Conservation (phyloP, 2,329 filamentous ascomycete species). For the Calonectria crousiana region DNA sequence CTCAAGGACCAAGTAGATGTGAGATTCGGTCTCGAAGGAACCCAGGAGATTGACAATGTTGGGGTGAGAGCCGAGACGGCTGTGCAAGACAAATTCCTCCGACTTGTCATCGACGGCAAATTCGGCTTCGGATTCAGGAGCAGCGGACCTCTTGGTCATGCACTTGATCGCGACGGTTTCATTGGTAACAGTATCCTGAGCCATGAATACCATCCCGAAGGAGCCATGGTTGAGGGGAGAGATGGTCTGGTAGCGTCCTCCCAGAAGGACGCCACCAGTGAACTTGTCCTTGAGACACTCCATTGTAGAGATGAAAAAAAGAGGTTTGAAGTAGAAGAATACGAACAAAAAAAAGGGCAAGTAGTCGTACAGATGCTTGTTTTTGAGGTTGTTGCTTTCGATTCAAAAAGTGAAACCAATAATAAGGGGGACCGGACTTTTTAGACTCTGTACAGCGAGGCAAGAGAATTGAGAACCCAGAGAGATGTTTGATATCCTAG, state of each 20-base stretch:
- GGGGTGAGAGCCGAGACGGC: constrained; percentile 80
- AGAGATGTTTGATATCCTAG: constrained; percentile 35
- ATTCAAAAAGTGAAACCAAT: constrained; percentile 9
- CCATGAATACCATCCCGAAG: constrained; percentile 98
- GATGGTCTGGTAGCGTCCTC: constrained; percentile 90
- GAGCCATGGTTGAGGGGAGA: constrained; percentile 98
- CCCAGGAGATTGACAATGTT: constrained; percentile 95
- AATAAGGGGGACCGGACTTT: constrained; percentile 17
- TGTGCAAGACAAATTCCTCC: constrained; percentile 84
- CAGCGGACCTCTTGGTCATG: constrained; percentile 83
- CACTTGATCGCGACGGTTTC: constrained; percentile 96
- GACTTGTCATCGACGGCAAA: constrained; percentile 85
- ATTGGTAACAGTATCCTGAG: constrained; percentile 81
- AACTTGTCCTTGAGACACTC: constrained; percentile 90
- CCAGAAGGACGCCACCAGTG: constrained; percentile 81
- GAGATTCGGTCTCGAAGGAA: constrained; percentile 91
- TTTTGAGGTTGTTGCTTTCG: constrained; percentile 35
- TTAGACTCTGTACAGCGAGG: constrained; percentile 26
- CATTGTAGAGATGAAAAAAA: constrained; percentile 59
- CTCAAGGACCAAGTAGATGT: constrained; percentile 93
- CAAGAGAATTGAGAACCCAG: constrained; percentile 30
- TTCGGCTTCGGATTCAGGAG: constrained; percentile 69
- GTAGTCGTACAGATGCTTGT: constrained; percentile 48
- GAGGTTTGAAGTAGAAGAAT: constrained; percentile 31
- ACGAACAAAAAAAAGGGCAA: constrained; percentile 33